These are phyloP conservation scores for Ceratocystis diversiconidia DNA, from an alignment of 2,329 filamentous ascomycete genomes.

Conservation along the genomic window DNA sequence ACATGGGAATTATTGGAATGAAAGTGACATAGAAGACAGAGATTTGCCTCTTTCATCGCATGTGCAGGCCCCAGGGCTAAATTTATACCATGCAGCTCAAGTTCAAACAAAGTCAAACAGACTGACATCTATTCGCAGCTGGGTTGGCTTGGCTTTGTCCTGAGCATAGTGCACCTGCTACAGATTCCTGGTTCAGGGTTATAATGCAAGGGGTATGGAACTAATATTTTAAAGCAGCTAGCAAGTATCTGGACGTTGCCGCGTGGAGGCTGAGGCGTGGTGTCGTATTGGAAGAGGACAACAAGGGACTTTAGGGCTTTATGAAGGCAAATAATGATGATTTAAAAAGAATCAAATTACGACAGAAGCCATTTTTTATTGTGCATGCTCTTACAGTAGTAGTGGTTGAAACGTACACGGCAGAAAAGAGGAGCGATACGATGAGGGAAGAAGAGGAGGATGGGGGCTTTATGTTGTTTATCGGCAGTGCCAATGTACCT, in stretches of 20 bases:
- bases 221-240: not conserved
- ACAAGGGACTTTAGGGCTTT: not conserved
- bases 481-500: not conserved
- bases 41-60: conserved; percentile 2
- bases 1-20: not conserved
- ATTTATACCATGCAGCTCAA: not conserved
- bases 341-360: not conserved
- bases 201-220: not conserved
- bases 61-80: not conserved
- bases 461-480: not conserved
- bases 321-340: not conserved
- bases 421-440: not conserved
- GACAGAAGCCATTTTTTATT: not conserved
- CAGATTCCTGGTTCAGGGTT: not conserved
- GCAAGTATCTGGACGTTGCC: not conserved
- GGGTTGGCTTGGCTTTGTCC: not conserved
- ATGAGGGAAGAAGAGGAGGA: too few relatives aligned
- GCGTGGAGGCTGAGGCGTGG: conserved; percentile 1
- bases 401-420: not conserved
- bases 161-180: not conserved
- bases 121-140: not conserved
- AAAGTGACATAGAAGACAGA: not conserved
- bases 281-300: not conserved
- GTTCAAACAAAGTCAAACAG: not conserved
- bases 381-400: not conserved